A percentile compares a stretch with the other conserved stretches of the same genome.
Conservation (phyloP, 768 basidiomycete genomes). For the Tephrocybe rancida region DNA sequence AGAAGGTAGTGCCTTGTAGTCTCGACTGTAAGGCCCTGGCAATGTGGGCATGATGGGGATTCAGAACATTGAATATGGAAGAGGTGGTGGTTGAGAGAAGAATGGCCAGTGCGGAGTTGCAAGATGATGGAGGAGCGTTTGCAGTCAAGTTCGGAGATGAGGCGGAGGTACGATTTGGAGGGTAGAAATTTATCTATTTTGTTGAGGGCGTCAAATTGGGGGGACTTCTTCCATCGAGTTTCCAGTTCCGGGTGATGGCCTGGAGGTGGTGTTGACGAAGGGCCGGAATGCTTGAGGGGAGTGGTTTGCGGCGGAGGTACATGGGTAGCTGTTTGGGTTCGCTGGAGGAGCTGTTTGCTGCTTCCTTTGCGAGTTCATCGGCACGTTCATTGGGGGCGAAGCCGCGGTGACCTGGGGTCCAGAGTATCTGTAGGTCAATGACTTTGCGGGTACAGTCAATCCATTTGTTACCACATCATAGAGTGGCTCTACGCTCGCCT, state of each 20-base stretch:
- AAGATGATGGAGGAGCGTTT: conserved; percentile 20
- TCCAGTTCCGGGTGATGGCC: conserved; percentile 3
- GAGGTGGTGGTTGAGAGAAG: conserved; percentile 31
- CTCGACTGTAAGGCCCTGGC: conserved; percentile 7
- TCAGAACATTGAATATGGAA: conserved; percentile 15
- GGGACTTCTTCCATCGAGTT: conserved; percentile 12
- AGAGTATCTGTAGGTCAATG: conserved; percentile 5
- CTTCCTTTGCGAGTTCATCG: conserved; percentile 6
- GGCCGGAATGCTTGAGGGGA: conserved; percentile 19
- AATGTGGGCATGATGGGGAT: conserved; percentile 20
- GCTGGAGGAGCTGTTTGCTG: conserved; percentile 3
- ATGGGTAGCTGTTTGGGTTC: not conserved
- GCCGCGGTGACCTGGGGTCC: conserved; percentile 10
- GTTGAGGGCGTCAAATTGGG: not conserved
- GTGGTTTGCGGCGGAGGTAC: not conserved
- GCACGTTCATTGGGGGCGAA: conserved; percentile 15
- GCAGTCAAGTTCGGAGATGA: not conserved
- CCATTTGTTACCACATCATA: not conserved
- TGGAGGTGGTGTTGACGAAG: conserved; percentile 4
- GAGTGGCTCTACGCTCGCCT: not conserved
- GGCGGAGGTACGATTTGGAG: conserved; percentile 9
- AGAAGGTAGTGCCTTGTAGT: conserved; percentile 7
- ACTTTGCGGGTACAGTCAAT: not conserved
- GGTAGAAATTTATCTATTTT: conserved; percentile 12
- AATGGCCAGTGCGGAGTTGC: conserved; percentile 34